Evolutionary conservation across 768 basidiomycete species (phyloP).

Genomic region (Naganishia randhawae): DNA sequence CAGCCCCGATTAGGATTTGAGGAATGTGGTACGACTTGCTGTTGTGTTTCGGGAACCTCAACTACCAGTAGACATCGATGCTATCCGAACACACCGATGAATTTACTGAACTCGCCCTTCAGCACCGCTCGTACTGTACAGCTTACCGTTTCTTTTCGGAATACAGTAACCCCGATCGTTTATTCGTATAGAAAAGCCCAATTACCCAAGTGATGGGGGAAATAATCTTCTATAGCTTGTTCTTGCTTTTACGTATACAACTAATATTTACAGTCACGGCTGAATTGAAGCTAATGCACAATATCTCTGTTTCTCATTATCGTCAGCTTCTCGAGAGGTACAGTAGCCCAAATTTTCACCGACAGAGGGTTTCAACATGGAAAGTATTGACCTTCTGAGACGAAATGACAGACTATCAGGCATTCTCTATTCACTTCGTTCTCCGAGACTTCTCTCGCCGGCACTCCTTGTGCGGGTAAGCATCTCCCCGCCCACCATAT

Average conservation of each 20-base stretch:
- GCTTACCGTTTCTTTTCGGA: too few species aligned
- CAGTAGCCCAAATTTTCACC: background rate
- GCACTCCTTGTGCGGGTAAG: conserved; percentile 38
- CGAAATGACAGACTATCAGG: background rate
- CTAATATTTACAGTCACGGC: background rate
- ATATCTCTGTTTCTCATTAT: background rate
- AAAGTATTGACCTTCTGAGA: background rate
- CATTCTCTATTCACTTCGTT: conserved; percentile 6
- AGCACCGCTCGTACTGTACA: too few species aligned
- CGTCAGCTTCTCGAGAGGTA: too few species aligned
- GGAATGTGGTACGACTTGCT: too few species aligned
- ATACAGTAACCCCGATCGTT: too few species aligned
- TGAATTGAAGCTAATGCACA: background rate
- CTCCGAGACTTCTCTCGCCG: conserved; percentile 19
- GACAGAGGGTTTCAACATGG: background rate
- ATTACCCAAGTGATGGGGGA: background rate
- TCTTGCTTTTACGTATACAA: conserved; percentile 1
- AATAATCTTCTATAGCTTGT: background rate
- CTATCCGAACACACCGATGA: too few species aligned
- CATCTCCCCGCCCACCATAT: conserved; percentile 45
- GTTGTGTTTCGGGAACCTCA: too few species aligned
- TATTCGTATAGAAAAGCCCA: too few species aligned
- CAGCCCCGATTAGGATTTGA: background rate
- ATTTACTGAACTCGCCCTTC: too few species aligned
- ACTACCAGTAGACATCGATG: too few species aligned